Percentiles rank a stretch among this genome's conserved stretches.
These are phyloP conservation scores for Heritiera fomes DNA, from an alignment of 345 rosid genomes.

Conservation along the genomic window DNA sequence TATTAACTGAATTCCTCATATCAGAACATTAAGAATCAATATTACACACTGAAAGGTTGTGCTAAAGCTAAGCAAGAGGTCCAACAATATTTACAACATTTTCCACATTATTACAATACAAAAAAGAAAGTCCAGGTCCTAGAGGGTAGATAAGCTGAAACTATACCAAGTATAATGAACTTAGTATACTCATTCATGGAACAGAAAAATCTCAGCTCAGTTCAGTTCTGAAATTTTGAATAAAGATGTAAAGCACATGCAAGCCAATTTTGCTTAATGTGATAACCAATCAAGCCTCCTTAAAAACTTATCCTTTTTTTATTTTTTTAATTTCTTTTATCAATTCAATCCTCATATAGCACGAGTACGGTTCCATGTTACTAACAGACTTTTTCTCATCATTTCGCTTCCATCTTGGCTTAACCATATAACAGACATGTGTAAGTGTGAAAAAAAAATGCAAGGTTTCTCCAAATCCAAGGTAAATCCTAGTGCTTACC, in stretches of 20 bases:
- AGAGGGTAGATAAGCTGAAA: neutral
- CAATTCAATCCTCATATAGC: neutral
- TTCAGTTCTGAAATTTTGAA: neutral
- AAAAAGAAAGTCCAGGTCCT: neutral
- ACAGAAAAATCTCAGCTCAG: neutral
- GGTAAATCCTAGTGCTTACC: constrained; percentile 45
- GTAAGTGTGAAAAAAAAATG: neutral
- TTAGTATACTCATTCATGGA: neutral
- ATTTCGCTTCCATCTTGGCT: neutral
- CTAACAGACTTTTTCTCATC: neutral
- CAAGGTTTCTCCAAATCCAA: neutral
- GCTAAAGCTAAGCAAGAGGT: neutral
- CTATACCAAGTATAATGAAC: neutral
- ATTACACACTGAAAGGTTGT: neutral
- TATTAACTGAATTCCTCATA: neutral
- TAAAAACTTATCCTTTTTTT: neutral
- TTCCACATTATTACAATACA: neutral
- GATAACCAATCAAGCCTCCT: neutral
- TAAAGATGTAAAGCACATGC: neutral
- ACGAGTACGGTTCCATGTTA: neutral
- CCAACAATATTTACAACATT: neutral
- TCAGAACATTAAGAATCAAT: neutral
- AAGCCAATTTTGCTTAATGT: neutral
- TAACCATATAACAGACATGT: neutral
- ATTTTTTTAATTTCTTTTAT: neutral